Base-by-base conservation (phyloP, 768 basidiomycete species). In the Mycena indigotica region DNA sequence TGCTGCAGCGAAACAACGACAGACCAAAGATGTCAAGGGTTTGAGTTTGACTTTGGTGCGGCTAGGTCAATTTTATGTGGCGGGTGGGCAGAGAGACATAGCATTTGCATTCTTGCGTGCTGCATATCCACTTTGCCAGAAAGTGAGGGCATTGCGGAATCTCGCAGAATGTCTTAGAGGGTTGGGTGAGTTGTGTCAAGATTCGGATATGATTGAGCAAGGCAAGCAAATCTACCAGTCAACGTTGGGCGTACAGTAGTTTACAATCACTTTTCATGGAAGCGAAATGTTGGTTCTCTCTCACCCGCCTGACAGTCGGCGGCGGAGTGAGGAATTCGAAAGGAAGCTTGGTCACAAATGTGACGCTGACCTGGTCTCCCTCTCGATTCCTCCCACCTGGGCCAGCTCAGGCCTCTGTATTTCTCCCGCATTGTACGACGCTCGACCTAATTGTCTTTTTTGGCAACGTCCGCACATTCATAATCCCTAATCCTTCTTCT, bases 401-500 rank as follows among this genome's bases (percentile, higher is more conserved):
- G n/a, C n/a, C n/a, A n/a, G n/a, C n/a, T n/a, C n/a, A n/a, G n/a
- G 19, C 55, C 52, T 55, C 28, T 50, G 38, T 53, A 35, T 55
- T 59, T 51, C 45, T 57, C 55, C 65, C 63, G 65, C 67, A 66
- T 65, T 53, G 61, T 65, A 64, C 64, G 62, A 67, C 66, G 62
- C 26, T 73, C 68, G 66, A 67, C 67, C 58, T 73, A 68, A 72
- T 70, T 65, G 63, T 65, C 70, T 59, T 57, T 64, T 63, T 63
- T 70, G 71, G 67, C 67, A 70, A 71, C 69, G 66, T 66, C 64
- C 69, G 62, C 69, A 67, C 71, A 70, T 72, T 75, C 75, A 73
- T 92, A 92, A 92, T 93, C 83, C 83, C 81, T 92, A 92, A 91
- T 91, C 84, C 74, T 81, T 83, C 74, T 73, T 77, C 80, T 70